Conservation (phyloP, 768 basidiomycete species). For the Cytidiella melzeri region DNA sequence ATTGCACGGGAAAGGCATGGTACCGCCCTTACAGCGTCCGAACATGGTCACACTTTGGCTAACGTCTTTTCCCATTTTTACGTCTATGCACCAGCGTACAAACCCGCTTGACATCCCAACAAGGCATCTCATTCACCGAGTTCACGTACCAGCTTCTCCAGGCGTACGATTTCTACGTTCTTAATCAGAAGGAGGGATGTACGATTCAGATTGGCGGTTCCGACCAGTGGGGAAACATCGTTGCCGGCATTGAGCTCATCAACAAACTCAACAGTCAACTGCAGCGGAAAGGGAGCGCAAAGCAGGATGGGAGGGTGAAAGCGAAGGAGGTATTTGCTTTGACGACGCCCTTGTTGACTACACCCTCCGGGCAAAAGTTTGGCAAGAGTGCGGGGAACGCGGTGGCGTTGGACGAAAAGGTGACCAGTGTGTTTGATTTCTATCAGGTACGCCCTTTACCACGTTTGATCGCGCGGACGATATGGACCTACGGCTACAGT, state of each 20-base stretch:
- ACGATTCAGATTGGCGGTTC: slow-evolving; percentile 91
- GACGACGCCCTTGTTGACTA: slow-evolving; percentile 92
- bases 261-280: slow-evolving; percentile 38
- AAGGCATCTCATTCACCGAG: slow-evolving; percentile 97
- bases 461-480: not conserved
- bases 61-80: not conserved
- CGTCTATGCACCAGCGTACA: slow-evolving; percentile 54
- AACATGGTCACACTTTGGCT: not conserved
- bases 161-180: slow-evolving; percentile 87
- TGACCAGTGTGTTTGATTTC: slow-evolving; percentile 89
- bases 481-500: slow-evolving; percentile 43
- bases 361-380: slow-evolving; percentile 87
- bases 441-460: slow-evolving; percentile 65
- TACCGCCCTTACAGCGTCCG: not conserved
- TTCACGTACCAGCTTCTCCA: slow-evolving; percentile 97
- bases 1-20: slow-evolving; percentile 78
- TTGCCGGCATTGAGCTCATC: slow-evolving; percentile 90
- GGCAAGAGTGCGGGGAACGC: slow-evolving; percentile 97
- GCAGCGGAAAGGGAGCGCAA: slow-evolving; percentile 26
- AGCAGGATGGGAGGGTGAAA: not conserved
- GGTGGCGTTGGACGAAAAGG: slow-evolving; percentile 72
- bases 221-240: slow-evolving; percentile 98
- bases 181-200: slow-evolving; percentile 62
- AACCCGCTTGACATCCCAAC: slow-evolving; percentile 67
- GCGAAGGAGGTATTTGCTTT: slow-evolving; percentile 49